Conservation (phyloP, 2,329 filamentous ascomycete species). For the Pseudogymnoascus sp. region DNA sequence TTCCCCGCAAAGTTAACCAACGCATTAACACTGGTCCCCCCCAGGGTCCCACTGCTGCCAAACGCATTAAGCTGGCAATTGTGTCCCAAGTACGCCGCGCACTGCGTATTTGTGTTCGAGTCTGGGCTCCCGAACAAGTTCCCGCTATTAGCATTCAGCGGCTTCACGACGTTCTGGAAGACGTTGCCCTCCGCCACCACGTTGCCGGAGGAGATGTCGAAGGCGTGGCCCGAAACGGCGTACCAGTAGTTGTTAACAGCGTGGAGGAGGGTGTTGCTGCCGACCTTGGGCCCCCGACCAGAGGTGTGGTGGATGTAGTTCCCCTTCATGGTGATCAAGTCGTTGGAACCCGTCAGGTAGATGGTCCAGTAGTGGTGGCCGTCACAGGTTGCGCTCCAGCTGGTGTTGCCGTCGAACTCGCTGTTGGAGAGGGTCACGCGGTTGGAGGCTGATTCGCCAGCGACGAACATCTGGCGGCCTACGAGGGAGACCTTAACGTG, state of each 20-base stretch:
- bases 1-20: slow-evolving; percentile 30
- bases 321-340: slow-evolving; percentile 52
- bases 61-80: slow-evolving; percentile 21
- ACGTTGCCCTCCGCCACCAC: slow-evolving; percentile 53
- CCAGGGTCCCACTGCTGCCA: slow-evolving; percentile 28
- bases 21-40: slow-evolving; percentile 25
- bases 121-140: slow-evolving; percentile 20
- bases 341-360: slow-evolving; percentile 50
- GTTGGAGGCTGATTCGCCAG: slow-evolving; percentile 46
- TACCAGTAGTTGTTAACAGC: slow-evolving; percentile 59
- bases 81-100: slow-evolving; percentile 19
- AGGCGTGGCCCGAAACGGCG: slow-evolving; percentile 50
- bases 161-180: slow-evolving; percentile 45
- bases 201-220: slow-evolving; percentile 43
- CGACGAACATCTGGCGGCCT: slow-evolving; percentile 55
- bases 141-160: not conserved
- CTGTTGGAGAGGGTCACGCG: slow-evolving; percentile 56
- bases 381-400: slow-evolving; percentile 53
- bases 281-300: slow-evolving; percentile 52
- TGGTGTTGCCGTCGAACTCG: slow-evolving; percentile 50
- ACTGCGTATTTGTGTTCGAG: slow-evolving; percentile 19
- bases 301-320: slow-evolving; percentile 56
- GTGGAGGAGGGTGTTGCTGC: slow-evolving; percentile 49
- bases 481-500: slow-evolving; percentile 52
- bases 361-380: slow-evolving; percentile 55